phyloP scores from a whole-genome alignment of 2,329 filamentous ascomycete species.

The Diaporthe destruens region DNA sequence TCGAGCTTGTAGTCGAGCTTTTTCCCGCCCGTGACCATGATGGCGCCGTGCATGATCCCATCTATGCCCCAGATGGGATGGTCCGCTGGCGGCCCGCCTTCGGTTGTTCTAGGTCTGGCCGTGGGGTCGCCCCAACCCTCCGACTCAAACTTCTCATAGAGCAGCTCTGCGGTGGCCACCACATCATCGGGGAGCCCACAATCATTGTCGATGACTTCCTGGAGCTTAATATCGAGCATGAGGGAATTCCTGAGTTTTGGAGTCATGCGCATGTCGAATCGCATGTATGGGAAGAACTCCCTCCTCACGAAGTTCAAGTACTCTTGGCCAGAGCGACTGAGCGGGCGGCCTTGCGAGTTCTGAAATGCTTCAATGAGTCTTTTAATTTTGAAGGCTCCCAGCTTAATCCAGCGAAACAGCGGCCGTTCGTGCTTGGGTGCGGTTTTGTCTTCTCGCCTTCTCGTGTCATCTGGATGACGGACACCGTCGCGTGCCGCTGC shows the following conservation, averaged over 20 bases:
- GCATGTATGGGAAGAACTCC: not conserved
- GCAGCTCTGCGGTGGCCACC: not conserved
- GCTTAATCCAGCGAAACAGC: not conserved
- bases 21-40: conserved; percentile 11
- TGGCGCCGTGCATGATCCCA: conserved; percentile 50
- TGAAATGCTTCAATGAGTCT: not conserved
- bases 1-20: conserved; percentile 37
- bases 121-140: conserved; percentile 15
- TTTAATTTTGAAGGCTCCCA: not conserved
- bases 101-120: not conserved
- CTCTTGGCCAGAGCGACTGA: not conserved
- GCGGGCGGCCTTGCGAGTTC: not conserved
- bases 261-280: conserved; percentile 18
- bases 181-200: conserved; percentile 10
- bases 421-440: no score
- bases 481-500: not conserved
- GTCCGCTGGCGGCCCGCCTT: conserved; percentile 41
- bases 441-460: not conserved
- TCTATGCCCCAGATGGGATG: conserved; percentile 49
- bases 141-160: conserved; percentile 32
- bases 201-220: not conserved
- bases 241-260: not conserved
- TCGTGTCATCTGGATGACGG: conserved; percentile 22
- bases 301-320: not conserved
- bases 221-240: not conserved